Evolutionary conservation across 306 rosid genomes (phyloP).

Genomic region (Sicyos edulis): DNA sequence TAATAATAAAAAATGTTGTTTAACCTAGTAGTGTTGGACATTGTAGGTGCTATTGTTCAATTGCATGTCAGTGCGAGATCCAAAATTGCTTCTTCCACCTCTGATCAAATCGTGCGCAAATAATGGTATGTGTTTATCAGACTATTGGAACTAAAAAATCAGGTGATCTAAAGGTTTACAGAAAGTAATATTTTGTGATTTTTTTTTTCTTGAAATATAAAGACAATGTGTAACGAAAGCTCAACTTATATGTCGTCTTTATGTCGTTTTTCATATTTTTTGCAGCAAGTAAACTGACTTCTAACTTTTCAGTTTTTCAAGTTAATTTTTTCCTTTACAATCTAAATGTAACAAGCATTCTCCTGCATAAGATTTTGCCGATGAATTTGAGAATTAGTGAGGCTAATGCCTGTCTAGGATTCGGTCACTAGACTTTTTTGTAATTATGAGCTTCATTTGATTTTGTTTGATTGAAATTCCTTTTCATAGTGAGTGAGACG

Average conservation of each 20-base stretch:
- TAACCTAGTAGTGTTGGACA: conserved; percentile 20
- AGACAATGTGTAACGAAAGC: conserved; percentile 1
- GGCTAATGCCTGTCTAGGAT: no score
- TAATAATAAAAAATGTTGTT: no score
- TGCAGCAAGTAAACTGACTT: neutral
- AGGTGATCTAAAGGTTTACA: neutral
- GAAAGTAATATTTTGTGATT: no score
- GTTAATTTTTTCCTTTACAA: neutral
- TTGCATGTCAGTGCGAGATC: conserved; percentile 91
- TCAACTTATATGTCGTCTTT: neutral
- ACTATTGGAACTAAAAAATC: neutral
- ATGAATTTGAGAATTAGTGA: no score
- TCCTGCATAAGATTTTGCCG: no score
- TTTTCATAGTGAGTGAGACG: no score
- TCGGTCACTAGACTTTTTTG: no score
- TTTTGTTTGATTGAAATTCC: no score
- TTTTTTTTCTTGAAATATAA: neutral
- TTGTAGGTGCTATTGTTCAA: conserved; percentile 88
- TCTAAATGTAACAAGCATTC: neutral
- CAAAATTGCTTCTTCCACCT: conserved; percentile 72
- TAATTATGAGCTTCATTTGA: no score
- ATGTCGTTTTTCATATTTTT: neutral
- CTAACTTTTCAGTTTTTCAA: neutral
- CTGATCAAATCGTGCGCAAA: conserved; percentile 77
- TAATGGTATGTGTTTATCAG: conserved; percentile 49